Evolutionary conservation across 176 grass and related monocot species (phyloP).

Genomic region (Bothriochloa decipiens): DNA sequence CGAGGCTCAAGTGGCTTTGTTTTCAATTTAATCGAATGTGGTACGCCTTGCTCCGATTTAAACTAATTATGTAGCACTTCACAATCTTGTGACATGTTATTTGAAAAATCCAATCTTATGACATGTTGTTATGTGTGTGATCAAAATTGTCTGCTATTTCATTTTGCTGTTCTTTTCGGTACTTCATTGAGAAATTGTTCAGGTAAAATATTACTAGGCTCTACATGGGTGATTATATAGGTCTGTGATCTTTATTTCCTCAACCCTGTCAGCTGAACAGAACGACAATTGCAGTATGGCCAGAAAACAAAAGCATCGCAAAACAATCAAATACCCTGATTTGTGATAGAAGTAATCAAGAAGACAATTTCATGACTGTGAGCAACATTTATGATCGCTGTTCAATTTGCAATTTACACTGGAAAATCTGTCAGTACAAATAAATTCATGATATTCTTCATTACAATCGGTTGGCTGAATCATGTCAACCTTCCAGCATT

Average conservation of each 20-base stretch:
- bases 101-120: too few species aligned
- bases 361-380: not conserved
- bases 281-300: too few species aligned
- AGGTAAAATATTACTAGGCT: not conserved
- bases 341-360: not conserved
- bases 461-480: not conserved
- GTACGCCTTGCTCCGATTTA: not conserved
- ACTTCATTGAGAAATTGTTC: not conserved
- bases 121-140: not conserved
- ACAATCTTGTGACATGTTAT: not conserved
- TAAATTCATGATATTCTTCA: not conserved
- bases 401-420: not conserved
- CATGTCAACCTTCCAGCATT: not conserved
- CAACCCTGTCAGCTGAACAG: too few species aligned
- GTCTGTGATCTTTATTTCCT: too few species aligned
- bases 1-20: not conserved
- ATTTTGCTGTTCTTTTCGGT: not conserved
- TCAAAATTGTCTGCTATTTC: not conserved
- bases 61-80: not conserved
- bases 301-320: too few species aligned
- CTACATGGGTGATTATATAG: not conserved
- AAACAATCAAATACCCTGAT: too few species aligned
- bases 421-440: not conserved
- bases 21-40: not conserved
- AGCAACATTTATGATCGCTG: not conserved